phyloP scores from a whole-genome alignment of 306 rosid genomes.

The Quercus robur region DNA sequence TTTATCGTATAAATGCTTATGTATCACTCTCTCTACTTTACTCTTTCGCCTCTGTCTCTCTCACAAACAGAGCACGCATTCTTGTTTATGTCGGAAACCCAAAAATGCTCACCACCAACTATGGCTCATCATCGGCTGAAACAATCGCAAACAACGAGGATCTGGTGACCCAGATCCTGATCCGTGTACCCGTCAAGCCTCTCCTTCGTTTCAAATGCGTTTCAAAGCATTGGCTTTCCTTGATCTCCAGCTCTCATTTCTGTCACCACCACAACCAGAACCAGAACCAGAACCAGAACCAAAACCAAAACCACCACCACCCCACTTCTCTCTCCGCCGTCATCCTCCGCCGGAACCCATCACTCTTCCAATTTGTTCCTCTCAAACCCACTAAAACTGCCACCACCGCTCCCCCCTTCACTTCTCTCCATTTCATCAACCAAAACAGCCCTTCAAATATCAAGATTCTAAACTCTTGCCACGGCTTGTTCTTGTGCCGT shows the following conservation, averaged over 20 bases:
- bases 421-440: conserved; percentile 8
- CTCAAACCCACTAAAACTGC: background rate
- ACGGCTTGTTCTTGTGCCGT: conserved; percentile 29
- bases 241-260: conserved; percentile 15
- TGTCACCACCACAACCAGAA: conserved; percentile 5
- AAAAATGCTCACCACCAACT: background rate
- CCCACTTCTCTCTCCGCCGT: conserved; percentile 16
- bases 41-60: too few species aligned
- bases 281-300: too few species aligned
- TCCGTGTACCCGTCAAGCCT: conserved; percentile 12
- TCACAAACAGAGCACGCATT: background rate
- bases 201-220: conserved; percentile 30
- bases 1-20: too few species aligned
- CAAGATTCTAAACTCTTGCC: conserved; percentile 26
- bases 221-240: conserved; percentile 14
- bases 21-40: too few species aligned
- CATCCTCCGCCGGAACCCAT: conserved; percentile 9
- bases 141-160: conserved; percentile 9
- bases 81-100: background rate
- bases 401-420: background rate
- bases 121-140: background rate
- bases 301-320: background rate
- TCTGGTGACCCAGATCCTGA: conserved; percentile 12
- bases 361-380: background rate
- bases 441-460: background rate